Evolutionary conservation across 805 yeast species (phyloP), one percentile per base, ranked within the genome.

Genomic region (Metschnikowia santaceciliae): DNA sequence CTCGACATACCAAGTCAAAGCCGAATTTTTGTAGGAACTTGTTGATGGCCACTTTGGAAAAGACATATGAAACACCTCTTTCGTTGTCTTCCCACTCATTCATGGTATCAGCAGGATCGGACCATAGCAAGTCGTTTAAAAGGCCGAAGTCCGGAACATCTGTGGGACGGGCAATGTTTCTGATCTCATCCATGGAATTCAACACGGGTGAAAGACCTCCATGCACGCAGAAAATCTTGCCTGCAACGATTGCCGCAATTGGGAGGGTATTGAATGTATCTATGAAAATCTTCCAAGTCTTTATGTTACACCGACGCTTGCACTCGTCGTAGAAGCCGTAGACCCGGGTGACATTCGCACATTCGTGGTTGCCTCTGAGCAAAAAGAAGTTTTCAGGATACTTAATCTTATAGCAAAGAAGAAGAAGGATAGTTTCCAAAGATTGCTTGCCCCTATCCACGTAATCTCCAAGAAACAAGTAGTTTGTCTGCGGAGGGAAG

Each of bases 271-370:
- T 94, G 75, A 94, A 94, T 1, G 96, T 90, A 72, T 94, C 99
- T 59, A 94, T 82, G 63, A 94, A 94, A 30, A 82, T 71, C 66
- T 91, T 90, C 99, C 99, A 94, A 1, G 91, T 87, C 66, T 92
- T 94, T 61, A 91, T 81, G 63, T 86, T 88, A 61, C 96, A 83
- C 54, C 99, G 78, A 62, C 99, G 81, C 67, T 94, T 94, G 75
- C 99, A 94, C 71, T 94, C 99, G 70, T 94, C 99, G 66, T 90
- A 94, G 64, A 94, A 94, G 2, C 99, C 99, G 69, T 94, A 94
- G 32, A 94, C 96, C 57, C 97, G 81, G 1, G 98, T 92, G 50
- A 94, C 96, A 63, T 89, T 90, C 19, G 99, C 97, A 69, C 96
- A 89, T 72, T 94, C 99, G 71, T 94, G 99, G 69, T 94, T 94